Evolutionary conservation across 2,329 filamentous ascomycete species (phyloP).

Genomic region (Aspergillus sp.): DNA sequence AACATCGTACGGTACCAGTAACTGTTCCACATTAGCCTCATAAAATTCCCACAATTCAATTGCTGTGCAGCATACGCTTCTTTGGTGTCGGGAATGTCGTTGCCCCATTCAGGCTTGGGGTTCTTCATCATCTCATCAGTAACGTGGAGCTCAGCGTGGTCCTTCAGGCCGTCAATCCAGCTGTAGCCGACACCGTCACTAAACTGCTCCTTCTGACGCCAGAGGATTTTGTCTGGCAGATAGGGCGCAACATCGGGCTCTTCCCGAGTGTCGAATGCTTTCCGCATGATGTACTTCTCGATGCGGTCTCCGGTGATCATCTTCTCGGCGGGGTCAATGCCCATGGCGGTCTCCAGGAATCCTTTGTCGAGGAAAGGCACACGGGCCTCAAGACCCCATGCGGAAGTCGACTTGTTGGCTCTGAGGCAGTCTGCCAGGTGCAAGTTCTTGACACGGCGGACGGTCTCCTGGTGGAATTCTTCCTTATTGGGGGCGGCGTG

Average conservation of each 20-base stretch:
- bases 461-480: conserved; percentile 92
- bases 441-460: conserved; percentile 91
- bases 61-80: conserved; percentile 61
- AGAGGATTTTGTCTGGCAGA: conserved; percentile 92
- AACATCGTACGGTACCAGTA: conserved; percentile 99
- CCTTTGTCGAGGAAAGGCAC: conserved; percentile 97
- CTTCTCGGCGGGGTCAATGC: conserved; percentile 90
- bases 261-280: conserved; percentile 90
- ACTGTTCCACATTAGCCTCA: conserved; percentile 34
- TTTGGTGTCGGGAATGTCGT: conserved; percentile 90
- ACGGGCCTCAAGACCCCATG: conserved; percentile 95
- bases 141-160: conserved; percentile 80
- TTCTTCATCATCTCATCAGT: conserved; percentile 98
- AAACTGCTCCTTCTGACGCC: conserved; percentile 99
- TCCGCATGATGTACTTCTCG: conserved; percentile 97
- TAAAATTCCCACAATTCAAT: neutral
- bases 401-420: conserved; percentile 97
- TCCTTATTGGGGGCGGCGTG: conserved; percentile 84
- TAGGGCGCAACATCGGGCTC: conserved; percentile 76
- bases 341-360: conserved; percentile 90
- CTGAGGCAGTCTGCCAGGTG: conserved; percentile 93
- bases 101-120: conserved; percentile 93
- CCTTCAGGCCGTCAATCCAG: conserved; percentile 97
- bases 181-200: conserved; percentile 97
- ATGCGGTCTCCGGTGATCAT: conserved; percentile 85